Evolutionary conservation across 495 filamentous ascomycete species (phyloP), one percentile per base, ranked within the genome.

Genomic region (Hyaloscypha finlandica): DNA sequence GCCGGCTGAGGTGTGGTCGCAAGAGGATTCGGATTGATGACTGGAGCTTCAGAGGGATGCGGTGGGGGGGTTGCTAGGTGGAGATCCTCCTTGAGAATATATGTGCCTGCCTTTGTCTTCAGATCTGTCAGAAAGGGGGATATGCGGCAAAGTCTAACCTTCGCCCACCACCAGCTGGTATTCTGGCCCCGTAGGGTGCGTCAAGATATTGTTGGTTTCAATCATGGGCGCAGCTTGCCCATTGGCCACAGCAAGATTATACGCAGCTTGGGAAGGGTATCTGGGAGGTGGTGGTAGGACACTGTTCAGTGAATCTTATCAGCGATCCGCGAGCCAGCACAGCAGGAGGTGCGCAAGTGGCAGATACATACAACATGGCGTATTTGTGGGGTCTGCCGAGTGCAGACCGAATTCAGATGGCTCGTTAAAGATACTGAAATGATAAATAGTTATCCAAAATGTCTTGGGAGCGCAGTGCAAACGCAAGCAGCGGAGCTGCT

Each of bases 21-120:
- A 48, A 98, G 87, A 45, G 94, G 94, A 73, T 98, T 99, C 12
- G 90, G 88, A 75, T 93, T 97, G 68, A 88, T 77, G 29, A 92
- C 78, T 6, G 92, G 93, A 39, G 91, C 88, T 81, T 98, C 96
- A 61, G 93, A 94, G 31, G 94, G 94, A 77, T 98, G 94, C 6
- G 96, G 93, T 63, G 93, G 95, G 62, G 95, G 94, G 64, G 93
- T 97, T 54, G 95, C 94, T 35, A 99, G 89, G 64, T 92, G 90
- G 37, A 99, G 81, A 74, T 96, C 90, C 76, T 98, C 94, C 76
- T 89, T 88, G 22, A 98, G 85, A 51, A 88, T 83, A 73, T 99
- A 99, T 57, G 91, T 92, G 70, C 94, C 93, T 96, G 71, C 68
- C 61, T 68, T 78, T 64, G 75, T 48, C 62, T 59, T 68, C 37